Evolutionary conservation across 2,329 filamentous ascomycete species (phyloP), one percentile per base, ranked within the genome.

Genomic region (Aspergillus aculeatinus): DNA sequence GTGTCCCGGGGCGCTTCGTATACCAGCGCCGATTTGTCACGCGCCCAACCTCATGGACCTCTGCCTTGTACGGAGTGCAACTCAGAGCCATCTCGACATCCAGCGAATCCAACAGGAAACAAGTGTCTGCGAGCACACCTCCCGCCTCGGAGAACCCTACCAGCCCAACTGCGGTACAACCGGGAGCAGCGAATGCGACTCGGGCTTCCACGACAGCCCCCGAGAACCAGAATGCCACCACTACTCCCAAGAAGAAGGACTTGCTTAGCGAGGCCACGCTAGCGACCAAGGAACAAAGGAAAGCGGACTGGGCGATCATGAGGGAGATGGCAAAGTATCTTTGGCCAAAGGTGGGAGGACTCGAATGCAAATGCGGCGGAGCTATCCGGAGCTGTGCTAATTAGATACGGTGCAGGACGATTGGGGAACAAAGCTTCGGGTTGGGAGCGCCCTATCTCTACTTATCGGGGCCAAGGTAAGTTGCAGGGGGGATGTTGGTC

Each of bases 221-320:
- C 39, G 5, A 5, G 7, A 44, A 44, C 1, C 6, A 60, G 21
- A 68, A 69, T 61, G 68, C 67, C 31, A 69, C 71, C 51, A 53
- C 68, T n/a, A 61, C 69, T 50, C 73, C 75, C 56, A 77, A 77
- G 60, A 87, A 88, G 60, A 87, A 88, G 67, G 82, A 85, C 31
- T 76, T 93, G 48, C 84, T 90, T 21, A 79, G 83, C 12, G 82
- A 89, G 71, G 83, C 89, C 62, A 88, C 86, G 1, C 73, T 85
- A 71, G 87, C 86, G 54, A 88, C 87, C 21, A 87, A 93, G 69
- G 91, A 97, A 78, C 96, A 99, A 82, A 87, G 95, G 68, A 96
- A 93, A 79, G 94, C 93, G 9, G 95, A 99, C 73, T 97, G 94
- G 94, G 93, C 93, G 51, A 99, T 99, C 67, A 95, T 99, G 83